Conservation (phyloP, 306 rosid species). For the Lotus japonicus region DNA sequence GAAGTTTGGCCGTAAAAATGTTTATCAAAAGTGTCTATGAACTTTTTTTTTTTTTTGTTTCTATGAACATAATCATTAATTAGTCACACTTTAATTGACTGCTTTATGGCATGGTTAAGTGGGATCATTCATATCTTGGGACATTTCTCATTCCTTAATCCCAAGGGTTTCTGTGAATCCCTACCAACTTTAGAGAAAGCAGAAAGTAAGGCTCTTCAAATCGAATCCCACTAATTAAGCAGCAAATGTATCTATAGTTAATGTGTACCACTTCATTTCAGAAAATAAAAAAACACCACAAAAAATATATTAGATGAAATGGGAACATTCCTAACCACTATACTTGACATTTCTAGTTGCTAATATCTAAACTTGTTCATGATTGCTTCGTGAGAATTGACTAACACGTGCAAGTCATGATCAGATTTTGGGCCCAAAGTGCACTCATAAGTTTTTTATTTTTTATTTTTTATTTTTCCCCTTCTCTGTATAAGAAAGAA, state of each 20-base stretch:
- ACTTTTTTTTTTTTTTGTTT: too few species aligned
- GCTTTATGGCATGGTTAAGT: constrained; percentile 38
- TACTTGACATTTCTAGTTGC: constrained; percentile 3
- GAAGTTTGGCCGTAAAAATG: too few species aligned
- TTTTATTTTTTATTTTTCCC: too few species aligned
- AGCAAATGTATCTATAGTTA: not conserved
- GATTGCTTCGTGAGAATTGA: constrained; percentile 16
- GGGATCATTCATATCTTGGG: constrained; percentile 27
- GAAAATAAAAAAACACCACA: too few species aligned
- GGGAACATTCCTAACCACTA: constrained; percentile 31
- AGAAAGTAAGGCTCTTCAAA: constrained; percentile 29
- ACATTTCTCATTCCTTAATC: constrained; percentile 50
- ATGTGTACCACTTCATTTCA: too few species aligned
- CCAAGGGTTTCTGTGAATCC: constrained; percentile 47
- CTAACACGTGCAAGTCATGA: not conserved
- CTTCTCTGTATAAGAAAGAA: too few species aligned
- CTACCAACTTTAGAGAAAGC: constrained; percentile 45
- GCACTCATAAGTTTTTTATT: not conserved
- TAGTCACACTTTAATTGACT: constrained; percentile 31
- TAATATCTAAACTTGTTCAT: not conserved
- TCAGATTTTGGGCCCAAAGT: not conserved
- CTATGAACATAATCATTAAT: constrained; percentile 38
- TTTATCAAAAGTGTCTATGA: constrained; percentile 24
- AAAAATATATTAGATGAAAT: constrained; percentile 4
- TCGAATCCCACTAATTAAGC: constrained; percentile 32